These are phyloP conservation scores for Exserohilum turcica DNA, from an alignment of 2,329 filamentous ascomycete genomes.

Conservation along the genomic window DNA sequence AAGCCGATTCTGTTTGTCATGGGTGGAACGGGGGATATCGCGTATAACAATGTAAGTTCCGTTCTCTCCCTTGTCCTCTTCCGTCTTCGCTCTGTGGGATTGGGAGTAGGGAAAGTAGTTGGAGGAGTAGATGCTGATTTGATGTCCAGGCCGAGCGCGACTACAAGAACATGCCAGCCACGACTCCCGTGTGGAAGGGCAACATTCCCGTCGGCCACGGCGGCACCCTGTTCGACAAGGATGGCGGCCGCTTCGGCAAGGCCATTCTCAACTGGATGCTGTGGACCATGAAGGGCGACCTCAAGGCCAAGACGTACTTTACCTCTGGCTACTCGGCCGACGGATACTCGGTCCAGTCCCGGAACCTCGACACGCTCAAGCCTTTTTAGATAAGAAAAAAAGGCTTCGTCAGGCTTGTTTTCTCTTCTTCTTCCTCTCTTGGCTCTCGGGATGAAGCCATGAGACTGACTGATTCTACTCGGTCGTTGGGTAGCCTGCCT, in stretches of 20 bases:
- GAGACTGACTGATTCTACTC: too few relatives aligned
- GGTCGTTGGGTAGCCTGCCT: too few relatives aligned
- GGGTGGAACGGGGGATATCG: constrained; percentile 24
- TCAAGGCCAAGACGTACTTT: constrained; percentile 9
- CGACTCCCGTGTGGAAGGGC: constrained; percentile 24
- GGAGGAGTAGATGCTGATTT: not conserved
- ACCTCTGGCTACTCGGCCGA: constrained; percentile 11
- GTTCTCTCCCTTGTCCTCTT: not conserved
- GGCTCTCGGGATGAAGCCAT: not conserved
- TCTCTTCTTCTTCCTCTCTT: not conserved
- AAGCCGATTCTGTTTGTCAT: constrained; percentile 25
- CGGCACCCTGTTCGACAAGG: constrained; percentile 16
- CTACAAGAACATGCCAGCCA: constrained; percentile 18
- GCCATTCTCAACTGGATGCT: constrained; percentile 18
- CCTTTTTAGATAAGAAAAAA: constrained; percentile 7
- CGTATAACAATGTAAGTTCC: constrained; percentile 25
- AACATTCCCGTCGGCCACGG: constrained; percentile 30
- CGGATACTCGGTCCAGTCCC: constrained; percentile 14
- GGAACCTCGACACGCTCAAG: constrained; percentile 11
- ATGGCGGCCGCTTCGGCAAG: constrained; percentile 25
- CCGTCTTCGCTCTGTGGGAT: too few relatives aligned
- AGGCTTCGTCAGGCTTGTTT: too few relatives aligned
- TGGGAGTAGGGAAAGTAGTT: too few relatives aligned
- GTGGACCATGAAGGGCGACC: constrained; percentile 22
- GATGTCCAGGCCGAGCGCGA: constrained; percentile 21